A percentile compares a stretch with the other conserved stretches of the same genome.
These are phyloP conservation scores for Solanum appendiculatum DNA, from an alignment of 257 asterid genomes.

Conservation along the genomic window DNA sequence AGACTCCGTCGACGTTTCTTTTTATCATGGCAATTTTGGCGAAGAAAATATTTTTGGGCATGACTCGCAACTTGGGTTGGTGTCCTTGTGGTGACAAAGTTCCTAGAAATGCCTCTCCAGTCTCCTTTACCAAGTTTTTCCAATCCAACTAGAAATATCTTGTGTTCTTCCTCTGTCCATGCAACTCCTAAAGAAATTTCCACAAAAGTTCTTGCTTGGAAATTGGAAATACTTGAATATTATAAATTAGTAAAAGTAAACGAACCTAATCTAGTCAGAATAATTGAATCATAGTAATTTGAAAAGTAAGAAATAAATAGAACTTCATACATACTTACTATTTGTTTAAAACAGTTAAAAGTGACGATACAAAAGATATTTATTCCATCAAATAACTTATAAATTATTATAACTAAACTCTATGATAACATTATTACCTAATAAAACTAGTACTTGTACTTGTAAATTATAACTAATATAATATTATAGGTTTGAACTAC, in stretches of 20 bases:
- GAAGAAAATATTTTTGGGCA: conserved; percentile 29
- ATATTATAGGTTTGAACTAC: too few species aligned
- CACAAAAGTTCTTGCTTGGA: background rate
- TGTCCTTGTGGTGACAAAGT: conserved; percentile 26
- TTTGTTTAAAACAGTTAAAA: background rate
- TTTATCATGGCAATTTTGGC: background rate
- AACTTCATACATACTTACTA: background rate
- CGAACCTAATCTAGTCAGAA: background rate
- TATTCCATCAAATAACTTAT: background rate
- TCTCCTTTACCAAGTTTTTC: conserved; percentile 26
- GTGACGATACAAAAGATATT: background rate
- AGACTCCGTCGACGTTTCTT: conserved; percentile 16
- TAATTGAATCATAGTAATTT: background rate
- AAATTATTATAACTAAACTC: background rate
- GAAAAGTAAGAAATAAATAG: background rate
- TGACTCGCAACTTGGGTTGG: conserved; percentile 31
- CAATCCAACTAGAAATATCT: conserved; percentile 13
- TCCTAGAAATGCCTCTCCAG: conserved; percentile 26
- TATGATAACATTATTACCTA: too few species aligned
- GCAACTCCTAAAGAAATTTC: conserved; percentile 3
- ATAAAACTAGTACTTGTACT: too few species aligned
- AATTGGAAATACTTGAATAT: background rate
- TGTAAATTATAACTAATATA: too few species aligned
- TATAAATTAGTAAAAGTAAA: background rate
- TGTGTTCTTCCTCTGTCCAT: conserved; percentile 29